These are phyloP conservation scores for Leccinum barrowsii DNA, from an alignment of 768 basidiomycete genomes.

Conservation along the genomic window DNA sequence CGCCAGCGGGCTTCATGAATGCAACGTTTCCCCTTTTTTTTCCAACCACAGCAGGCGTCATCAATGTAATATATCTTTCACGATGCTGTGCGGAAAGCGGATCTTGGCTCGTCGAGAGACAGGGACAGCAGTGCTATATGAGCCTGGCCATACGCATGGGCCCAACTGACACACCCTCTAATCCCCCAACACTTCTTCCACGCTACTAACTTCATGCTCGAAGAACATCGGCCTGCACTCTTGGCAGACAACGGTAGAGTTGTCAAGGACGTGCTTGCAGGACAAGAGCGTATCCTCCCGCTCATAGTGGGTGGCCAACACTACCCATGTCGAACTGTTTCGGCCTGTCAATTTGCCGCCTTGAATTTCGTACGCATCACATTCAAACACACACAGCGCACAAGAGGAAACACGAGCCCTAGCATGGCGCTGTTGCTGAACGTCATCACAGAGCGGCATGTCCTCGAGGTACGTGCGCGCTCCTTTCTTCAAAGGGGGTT, in stretches of 20 bases:
- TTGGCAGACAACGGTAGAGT: constrained; percentile 9
- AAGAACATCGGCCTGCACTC: constrained; percentile 8
- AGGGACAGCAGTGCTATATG: constrained; percentile 11
- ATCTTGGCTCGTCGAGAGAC: constrained; percentile 3
- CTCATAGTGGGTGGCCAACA: constrained; percentile 43
- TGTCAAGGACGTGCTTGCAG: constrained; percentile 26
- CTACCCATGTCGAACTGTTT: constrained; percentile 36
- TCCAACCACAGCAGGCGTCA: not conserved
- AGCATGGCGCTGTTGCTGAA: constrained; percentile 12
- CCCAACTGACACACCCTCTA: not conserved
- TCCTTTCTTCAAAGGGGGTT: too few species aligned
- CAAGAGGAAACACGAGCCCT: not conserved
- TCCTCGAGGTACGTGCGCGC: constrained; percentile 20
- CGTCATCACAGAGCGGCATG: constrained; percentile 10
- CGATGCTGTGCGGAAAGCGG: constrained; percentile 5
- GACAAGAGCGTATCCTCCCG: constrained; percentile 36
- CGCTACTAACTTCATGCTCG: constrained; percentile 8
- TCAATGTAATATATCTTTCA: constrained; percentile 2
- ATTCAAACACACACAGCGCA: constrained; percentile 26
- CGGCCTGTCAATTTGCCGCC: constrained; percentile 61
- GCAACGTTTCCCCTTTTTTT: constrained; percentile 8
- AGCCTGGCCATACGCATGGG: not conserved
- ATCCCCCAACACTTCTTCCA: not conserved
- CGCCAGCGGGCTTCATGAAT: constrained; percentile 11
- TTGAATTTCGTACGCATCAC: constrained; percentile 56